A percentile compares a stretch with the other conserved stretches of the same genome.
phyloP scores from a whole-genome alignment of 441 rosid genomes.

The Jatropha podagrica region DNA sequence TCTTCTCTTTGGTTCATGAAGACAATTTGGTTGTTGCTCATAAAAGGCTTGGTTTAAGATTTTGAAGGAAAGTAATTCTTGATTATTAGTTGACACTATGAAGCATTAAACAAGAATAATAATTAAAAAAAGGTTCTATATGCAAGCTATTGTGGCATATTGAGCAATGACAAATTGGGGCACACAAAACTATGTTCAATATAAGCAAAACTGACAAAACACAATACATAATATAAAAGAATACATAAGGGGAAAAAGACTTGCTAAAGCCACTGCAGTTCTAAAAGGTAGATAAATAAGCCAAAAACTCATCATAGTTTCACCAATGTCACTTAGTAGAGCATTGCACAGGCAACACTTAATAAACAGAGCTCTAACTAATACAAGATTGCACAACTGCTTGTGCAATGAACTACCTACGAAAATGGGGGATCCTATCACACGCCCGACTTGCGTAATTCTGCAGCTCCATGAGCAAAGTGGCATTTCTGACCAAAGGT shows the following conservation, averaged over 20 bases:
- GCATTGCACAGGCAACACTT: slow-evolving; percentile 23
- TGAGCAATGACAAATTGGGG: neutral
- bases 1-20: too few relatives aligned
- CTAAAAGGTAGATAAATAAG: neutral
- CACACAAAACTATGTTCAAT: neutral
- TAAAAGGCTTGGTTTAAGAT: too few relatives aligned
- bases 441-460: slow-evolving; percentile 45
- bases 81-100: too few relatives aligned
- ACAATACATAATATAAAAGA: neutral
- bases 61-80: too few relatives aligned
- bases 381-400: slow-evolving; percentile 30
- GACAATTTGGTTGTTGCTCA: too few relatives aligned
- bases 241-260: neutral
- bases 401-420: neutral
- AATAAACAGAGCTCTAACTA: slow-evolving; percentile 15
- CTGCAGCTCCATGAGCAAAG: slow-evolving; percentile 62
- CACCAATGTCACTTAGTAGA: slow-evolving; percentile 17
- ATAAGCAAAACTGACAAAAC: neutral
- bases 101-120: too few relatives aligned
- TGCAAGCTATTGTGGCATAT: neutral
- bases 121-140: neutral
- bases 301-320: slow-evolving; percentile 15
- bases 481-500: slow-evolving; percentile 62
- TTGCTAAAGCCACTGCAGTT: slow-evolving; percentile 14
- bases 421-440: slow-evolving; percentile 19